Percentiles rank a stretch among this genome's conserved stretches.
These are phyloP conservation scores for Colletotrichum sp. DNA, from an alignment of 2,329 filamentous ascomycete species.

Conservation along the genomic window DNA sequence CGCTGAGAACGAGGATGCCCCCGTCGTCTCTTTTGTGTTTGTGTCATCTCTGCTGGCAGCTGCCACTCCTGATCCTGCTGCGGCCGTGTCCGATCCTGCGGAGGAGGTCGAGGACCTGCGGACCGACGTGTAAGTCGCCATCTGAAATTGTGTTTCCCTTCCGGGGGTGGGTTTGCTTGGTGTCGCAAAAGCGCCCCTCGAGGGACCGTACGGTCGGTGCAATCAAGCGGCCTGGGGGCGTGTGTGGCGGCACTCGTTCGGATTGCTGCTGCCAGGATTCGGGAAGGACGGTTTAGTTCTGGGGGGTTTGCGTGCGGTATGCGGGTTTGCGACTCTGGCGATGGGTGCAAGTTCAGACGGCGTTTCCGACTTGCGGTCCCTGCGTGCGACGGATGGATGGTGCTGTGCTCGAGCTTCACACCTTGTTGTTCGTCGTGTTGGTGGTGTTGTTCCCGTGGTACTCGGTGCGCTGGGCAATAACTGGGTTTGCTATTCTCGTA, in stretches of 20 bases:
- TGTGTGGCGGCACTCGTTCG: background rate
- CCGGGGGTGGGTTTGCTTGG: background rate
- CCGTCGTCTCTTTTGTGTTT: constrained; percentile 6
- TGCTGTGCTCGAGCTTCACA: background rate
- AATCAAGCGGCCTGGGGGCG: background rate
- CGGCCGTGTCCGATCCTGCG: background rate
- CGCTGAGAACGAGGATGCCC: background rate
- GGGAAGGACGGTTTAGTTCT: background rate
- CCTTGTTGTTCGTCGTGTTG: background rate
- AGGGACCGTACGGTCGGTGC: background rate
- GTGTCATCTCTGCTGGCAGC: background rate
- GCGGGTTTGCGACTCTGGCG: background rate
- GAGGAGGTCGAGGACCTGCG: constrained; percentile 16
- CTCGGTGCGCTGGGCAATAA: background rate
- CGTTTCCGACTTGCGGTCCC: constrained; percentile 15
- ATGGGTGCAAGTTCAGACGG: background rate
- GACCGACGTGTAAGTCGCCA: constrained; percentile 13
- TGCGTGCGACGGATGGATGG: background rate
- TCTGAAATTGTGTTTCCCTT: background rate
- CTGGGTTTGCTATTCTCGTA: background rate
- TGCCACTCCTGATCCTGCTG: background rate
- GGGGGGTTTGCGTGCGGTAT: background rate
- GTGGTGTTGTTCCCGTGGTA: background rate
- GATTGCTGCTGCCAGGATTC: background rate
- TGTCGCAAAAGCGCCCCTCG: background rate